A percentile compares a stretch with the other conserved stretches of the same genome.
These are phyloP conservation scores for Teunomyces gatunensis DNA, from an alignment of 805 yeast genomes.

Conservation along the genomic window DNA sequence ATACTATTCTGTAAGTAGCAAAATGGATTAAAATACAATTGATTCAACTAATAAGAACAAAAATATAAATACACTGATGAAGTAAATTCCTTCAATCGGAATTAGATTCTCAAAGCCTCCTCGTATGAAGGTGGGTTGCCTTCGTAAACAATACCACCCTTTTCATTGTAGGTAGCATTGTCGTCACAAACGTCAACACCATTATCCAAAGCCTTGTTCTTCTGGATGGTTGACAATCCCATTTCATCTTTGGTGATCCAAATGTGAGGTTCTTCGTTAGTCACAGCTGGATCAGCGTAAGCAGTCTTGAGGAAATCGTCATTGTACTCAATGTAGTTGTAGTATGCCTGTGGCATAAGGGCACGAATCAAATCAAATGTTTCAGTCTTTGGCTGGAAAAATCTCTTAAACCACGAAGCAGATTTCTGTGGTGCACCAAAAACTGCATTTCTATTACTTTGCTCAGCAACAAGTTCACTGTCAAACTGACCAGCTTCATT, in stretches of 20 bases:
- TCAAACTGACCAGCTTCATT: not conserved
- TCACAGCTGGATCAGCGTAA: slow-evolving; percentile 57
- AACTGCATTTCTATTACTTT: slow-evolving; percentile 7
- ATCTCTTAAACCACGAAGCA: slow-evolving; percentile 32
- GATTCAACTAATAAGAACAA: not conserved
- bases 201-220: slow-evolving; percentile 52
- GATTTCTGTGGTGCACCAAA: slow-evolving; percentile 19
- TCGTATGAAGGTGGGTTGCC: slow-evolving; percentile 75
- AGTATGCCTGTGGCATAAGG: slow-evolving; percentile 41
- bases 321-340: slow-evolving; percentile 41
- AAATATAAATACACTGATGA: not conserved
- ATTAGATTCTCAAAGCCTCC: slow-evolving; percentile 40
- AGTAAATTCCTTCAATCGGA: not conserved
- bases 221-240: slow-evolving; percentile 64
- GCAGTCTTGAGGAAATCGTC: slow-evolving; percentile 40
- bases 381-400: slow-evolving; percentile 48
- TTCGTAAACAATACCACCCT: slow-evolving; percentile 49
- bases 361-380: slow-evolving; percentile 45
- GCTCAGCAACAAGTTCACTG: not conserved
- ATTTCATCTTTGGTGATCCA: slow-evolving; percentile 71
- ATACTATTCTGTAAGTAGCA: too few relatives aligned
- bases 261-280: slow-evolving; percentile 56
- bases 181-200: slow-evolving; percentile 56
- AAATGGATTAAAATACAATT: too few relatives aligned
- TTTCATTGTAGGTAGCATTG: slow-evolving; percentile 56